Conservation (phyloP, 2,329 filamentous ascomycete species). For the Bimuria novae-zelandiae region DNA sequence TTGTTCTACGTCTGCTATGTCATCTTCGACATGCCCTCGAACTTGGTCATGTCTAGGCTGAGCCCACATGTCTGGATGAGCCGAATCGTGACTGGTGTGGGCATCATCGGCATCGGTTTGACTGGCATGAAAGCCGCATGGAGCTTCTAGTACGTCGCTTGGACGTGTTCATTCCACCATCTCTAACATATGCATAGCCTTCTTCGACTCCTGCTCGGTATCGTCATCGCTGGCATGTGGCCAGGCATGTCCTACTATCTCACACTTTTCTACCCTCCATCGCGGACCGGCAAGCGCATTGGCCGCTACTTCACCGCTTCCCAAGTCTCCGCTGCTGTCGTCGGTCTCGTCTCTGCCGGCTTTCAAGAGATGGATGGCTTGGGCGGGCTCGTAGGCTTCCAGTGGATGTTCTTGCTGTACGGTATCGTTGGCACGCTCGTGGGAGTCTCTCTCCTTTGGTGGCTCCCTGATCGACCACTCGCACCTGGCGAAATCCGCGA, state of each 20-base stretch:
- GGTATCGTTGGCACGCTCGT: slow-evolving; percentile 75
- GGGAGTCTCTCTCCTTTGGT: slow-evolving; percentile 79
- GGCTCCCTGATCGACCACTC: slow-evolving; percentile 83
- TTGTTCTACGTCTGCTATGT: slow-evolving; percentile 94
- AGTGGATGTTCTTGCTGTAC: slow-evolving; percentile 93
- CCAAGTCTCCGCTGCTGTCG: slow-evolving; percentile 86
- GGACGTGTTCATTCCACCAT: not conserved
- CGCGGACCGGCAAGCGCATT: slow-evolving; percentile 83
- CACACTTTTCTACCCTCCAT: slow-evolving; percentile 88
- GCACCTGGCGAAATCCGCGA: slow-evolving; percentile 68
- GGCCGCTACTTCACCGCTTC: slow-evolving; percentile 88
- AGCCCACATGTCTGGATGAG: slow-evolving; percentile 92
- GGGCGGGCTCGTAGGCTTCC: slow-evolving; percentile 77
- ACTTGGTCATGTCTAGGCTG: slow-evolving; percentile 83
- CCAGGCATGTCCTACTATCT: slow-evolving; percentile 93
- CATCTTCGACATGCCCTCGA: slow-evolving; percentile 85
- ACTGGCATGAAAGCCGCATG: slow-evolving; percentile 79
- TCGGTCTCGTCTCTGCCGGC: slow-evolving; percentile 85
- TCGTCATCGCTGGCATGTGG: slow-evolving; percentile 94
- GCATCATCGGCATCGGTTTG: slow-evolving; percentile 82
- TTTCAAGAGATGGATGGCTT: slow-evolving; percentile 89
- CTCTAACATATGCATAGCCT: slow-evolving; percentile 50
- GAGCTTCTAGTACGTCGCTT: slow-evolving; percentile 71
- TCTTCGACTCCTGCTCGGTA: slow-evolving; percentile 80
- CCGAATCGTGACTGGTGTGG: slow-evolving; percentile 85